Evolutionary conservation across 805 yeast genomes (phyloP).

Genomic region (Scheffersomyces lignosus): DNA sequence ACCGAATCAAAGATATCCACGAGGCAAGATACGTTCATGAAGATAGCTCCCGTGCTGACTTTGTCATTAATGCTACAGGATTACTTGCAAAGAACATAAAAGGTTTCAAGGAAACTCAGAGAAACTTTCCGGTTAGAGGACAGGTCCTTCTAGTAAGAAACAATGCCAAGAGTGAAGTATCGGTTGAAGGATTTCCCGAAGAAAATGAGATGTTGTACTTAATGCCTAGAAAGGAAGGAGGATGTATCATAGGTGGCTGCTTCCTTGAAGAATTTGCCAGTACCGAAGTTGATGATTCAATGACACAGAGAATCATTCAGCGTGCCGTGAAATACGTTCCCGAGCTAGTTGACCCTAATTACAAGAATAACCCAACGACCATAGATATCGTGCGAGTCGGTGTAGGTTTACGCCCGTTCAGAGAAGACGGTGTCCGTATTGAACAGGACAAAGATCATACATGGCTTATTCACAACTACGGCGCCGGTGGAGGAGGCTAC

Average conservation of each 20-base stretch:
- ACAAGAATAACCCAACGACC: slow-evolving; percentile 23
- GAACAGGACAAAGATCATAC: slow-evolving; percentile 25
- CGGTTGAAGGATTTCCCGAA: slow-evolving; percentile 35
- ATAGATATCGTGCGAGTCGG: slow-evolving; percentile 32
- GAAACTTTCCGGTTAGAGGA: slow-evolving; percentile 56
- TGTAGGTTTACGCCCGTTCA: slow-evolving; percentile 41
- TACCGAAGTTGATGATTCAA: slow-evolving; percentile 34
- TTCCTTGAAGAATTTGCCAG: slow-evolving; percentile 16
- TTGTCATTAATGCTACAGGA: slow-evolving; percentile 62
- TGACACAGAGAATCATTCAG: slow-evolving; percentile 47
- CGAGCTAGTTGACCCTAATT: slow-evolving; percentile 28
- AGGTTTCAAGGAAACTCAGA: slow-evolving; percentile 45
- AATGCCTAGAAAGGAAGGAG: slow-evolving; percentile 77
- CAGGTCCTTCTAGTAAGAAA: slow-evolving; percentile 57
- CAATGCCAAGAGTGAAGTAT: slow-evolving; percentile 25
- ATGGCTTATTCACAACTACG: slow-evolving; percentile 62
- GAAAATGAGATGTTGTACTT: slow-evolving; percentile 52
- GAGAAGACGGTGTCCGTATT: slow-evolving; percentile 36
- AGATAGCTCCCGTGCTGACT: slow-evolving; percentile 34
- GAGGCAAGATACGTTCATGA: slow-evolving; percentile 40
- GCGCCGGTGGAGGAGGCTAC: slow-evolving; percentile 38
- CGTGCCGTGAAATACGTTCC: slow-evolving; percentile 47
- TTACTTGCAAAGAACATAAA: slow-evolving; percentile 43
- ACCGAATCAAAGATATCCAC: slow-evolving; percentile 38
- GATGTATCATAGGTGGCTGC: slow-evolving; percentile 64